Conservation (phyloP, 495 filamentous ascomycete genomes). For the Neurospora terricola region DNA sequence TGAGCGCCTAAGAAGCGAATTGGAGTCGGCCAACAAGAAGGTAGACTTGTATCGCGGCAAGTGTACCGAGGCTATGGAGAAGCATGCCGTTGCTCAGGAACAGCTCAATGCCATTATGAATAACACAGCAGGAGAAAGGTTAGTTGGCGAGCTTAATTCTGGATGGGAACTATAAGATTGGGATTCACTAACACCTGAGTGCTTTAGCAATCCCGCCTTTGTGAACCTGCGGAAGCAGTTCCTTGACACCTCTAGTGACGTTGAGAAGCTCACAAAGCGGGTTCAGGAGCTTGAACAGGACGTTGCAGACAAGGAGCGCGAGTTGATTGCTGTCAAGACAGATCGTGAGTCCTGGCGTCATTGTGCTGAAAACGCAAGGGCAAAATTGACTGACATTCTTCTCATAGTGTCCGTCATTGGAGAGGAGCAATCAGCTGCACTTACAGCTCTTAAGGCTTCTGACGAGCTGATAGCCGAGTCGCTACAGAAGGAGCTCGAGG, state of each 20-base stretch:
- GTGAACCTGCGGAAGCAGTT: slow-evolving; percentile 27
- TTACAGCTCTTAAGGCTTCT: slow-evolving; percentile 42
- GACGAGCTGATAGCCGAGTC: slow-evolving; percentile 43
- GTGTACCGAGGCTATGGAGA: slow-evolving; percentile 38
- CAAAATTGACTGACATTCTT: slow-evolving; percentile 6
- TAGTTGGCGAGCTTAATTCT: slow-evolving; percentile 23
- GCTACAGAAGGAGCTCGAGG: slow-evolving; percentile 40
- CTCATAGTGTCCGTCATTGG: slow-evolving; percentile 36
- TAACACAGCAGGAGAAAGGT: slow-evolving; percentile 38
- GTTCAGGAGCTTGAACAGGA: slow-evolving; percentile 34
- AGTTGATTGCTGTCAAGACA: slow-evolving; percentile 29
- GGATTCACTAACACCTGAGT: slow-evolving; percentile 27
- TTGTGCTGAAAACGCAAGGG: neutral
- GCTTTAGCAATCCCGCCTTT: slow-evolving; percentile 30
- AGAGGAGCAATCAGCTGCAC: slow-evolving; percentile 33
- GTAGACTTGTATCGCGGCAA: slow-evolving; percentile 33
- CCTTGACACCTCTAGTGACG: slow-evolving; percentile 20
- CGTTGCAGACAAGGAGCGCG: slow-evolving; percentile 35
- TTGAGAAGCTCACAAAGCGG: slow-evolving; percentile 27
- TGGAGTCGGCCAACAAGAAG: slow-evolving; percentile 31
- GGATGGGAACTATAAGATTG: slow-evolving; percentile 1
- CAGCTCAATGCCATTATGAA: slow-evolving; percentile 40
- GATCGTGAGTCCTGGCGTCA: slow-evolving; percentile 21
- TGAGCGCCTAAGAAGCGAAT: slow-evolving; percentile 36
- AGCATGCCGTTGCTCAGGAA: slow-evolving; percentile 39